These are phyloP conservation scores for Ogataea minuta DNA, from an alignment of 805 yeast genomes.

Conservation along the genomic window DNA sequence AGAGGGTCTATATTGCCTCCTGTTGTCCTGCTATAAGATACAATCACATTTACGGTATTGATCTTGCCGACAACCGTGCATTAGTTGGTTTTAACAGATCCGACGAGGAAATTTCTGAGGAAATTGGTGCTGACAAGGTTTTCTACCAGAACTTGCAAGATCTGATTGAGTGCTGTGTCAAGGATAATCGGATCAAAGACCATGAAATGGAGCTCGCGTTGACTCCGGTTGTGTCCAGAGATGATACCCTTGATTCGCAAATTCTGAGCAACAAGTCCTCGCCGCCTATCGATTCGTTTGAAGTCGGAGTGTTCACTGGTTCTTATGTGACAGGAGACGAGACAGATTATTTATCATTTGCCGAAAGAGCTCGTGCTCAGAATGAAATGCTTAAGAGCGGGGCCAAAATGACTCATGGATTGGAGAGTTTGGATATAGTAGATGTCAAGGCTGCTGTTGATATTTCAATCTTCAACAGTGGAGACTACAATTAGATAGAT, in stretches of 20 bases:
- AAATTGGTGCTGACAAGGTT: constrained; percentile 86
- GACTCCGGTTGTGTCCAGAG: constrained; percentile 36
- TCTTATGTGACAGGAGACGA: constrained; percentile 92
- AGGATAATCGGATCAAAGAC: constrained; percentile 30
- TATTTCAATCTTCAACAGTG: constrained; percentile 55
- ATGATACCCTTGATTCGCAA: constrained; percentile 30
- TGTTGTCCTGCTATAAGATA: constrained; percentile 97
- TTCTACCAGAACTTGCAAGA: constrained; percentile 86
- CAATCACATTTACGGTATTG: constrained; percentile 97
- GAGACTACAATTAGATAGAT: constrained; percentile 40
- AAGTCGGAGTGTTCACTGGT: constrained; percentile 97
- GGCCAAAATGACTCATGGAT: constrained; percentile 37
- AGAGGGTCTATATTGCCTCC: constrained; percentile 90
- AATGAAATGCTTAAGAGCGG: constrained; percentile 55
- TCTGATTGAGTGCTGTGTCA: constrained; percentile 71
- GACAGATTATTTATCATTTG: constrained; percentile 72
- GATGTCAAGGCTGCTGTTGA: constrained; percentile 80
- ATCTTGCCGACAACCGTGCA: constrained; percentile 92
- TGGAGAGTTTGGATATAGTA: constrained; percentile 38
- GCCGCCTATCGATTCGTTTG: constrained; percentile 59
- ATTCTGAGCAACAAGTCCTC: constrained; percentile 19
- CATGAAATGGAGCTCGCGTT: constrained; percentile 34
- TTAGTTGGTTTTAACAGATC: constrained; percentile 81
- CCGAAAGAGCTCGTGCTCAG: constrained; percentile 79
- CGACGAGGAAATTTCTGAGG: constrained; percentile 71